These are phyloP conservation scores for Moringa oleifera DNA, from an alignment of 345 rosid species.

Conservation along the genomic window DNA sequence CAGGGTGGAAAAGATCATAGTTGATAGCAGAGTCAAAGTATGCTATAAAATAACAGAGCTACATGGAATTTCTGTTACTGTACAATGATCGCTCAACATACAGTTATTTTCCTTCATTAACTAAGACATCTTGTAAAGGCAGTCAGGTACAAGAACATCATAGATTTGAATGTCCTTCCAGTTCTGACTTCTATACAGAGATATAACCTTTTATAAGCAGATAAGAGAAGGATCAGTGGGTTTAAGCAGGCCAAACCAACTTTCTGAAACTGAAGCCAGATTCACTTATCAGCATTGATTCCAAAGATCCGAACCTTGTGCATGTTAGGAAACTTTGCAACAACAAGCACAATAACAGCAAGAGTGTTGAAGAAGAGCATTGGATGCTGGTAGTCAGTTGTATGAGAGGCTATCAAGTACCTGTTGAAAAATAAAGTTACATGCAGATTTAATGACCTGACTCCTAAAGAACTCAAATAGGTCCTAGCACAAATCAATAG, in stretches of 20 bases:
- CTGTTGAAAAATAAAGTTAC: slow-evolving; percentile 33
- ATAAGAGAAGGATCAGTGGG: slow-evolving; percentile 17
- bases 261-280: neutral
- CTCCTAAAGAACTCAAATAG: too few species aligned
- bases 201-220: slow-evolving; percentile 17
- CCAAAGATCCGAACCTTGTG: slow-evolving; percentile 99
- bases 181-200: slow-evolving; percentile 26
- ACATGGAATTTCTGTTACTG: slow-evolving; percentile 24
- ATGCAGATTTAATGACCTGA: too few species aligned
- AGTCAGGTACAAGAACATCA: slow-evolving; percentile 22
- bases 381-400: slow-evolving; percentile 88
- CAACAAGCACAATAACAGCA: slow-evolving; percentile 76
- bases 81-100: slow-evolving; percentile 24
- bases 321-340: slow-evolving; percentile 99
- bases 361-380: slow-evolving; percentile 90
- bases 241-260: slow-evolving; percentile 12
- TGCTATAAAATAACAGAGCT: too few species aligned
- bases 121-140: slow-evolving; percentile 6
- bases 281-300: slow-evolving; percentile 75
- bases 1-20: too few species aligned
- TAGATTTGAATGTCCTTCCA: slow-evolving; percentile 19
- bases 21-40: too few species aligned
- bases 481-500: neutral
- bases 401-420: slow-evolving; percentile 95
- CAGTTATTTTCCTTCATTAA: slow-evolving; percentile 19